Evolutionary conservation across 129 eudicot genomes (phyloP), one percentile per base, ranked within the genome.

Genomic region (Solidago caesia): DNA sequence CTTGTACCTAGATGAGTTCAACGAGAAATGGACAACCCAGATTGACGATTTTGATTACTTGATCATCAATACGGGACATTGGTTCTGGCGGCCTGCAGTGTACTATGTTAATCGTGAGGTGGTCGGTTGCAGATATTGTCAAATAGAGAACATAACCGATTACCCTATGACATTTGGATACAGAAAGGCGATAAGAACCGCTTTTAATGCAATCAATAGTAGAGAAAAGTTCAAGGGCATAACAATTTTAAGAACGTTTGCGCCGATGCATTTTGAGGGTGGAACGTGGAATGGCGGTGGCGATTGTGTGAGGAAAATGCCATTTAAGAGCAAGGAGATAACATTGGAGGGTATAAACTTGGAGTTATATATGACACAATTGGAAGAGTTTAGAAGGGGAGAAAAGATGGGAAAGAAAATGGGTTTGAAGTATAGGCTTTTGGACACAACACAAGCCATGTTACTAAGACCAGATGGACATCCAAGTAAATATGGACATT

Each of bases 391-490:
- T 72, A 82, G 75, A 64, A 77, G 56, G 15, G 96, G 87, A 46
- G 83, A 85, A 68, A 78, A 77, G 60, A 74, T 74, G 64, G 96
- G 89, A 52, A 85, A 75, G 74, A 71, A 44, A 71, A 83, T 44
- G 8, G 92, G 96, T 46, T 53, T 68, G 48, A 83, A 61, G 67
- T 86, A 82, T 14, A 80, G 96, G 81, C 77, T 87, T 16, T 42
- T 90, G 81, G 98, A 90, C 64, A 79, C 81, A 66, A 89, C 96
- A 53, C 89, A 82, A 33, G 86, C 92, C 15, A 85, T 80, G 88
- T 78, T 88, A 64, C 44, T 92, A 67, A 88, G 98, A 84, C 92
- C 98, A 72, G 98, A 92, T 79, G 98, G 98, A 12, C 98, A 92
- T 46, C 98, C 98, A 59, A 88, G 98, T 71, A 83, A 82, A 79